Evolutionary conservation across 495 filamentous ascomycete species (phyloP).

Genomic region (Hypomontagnella monticulosa): DNA sequence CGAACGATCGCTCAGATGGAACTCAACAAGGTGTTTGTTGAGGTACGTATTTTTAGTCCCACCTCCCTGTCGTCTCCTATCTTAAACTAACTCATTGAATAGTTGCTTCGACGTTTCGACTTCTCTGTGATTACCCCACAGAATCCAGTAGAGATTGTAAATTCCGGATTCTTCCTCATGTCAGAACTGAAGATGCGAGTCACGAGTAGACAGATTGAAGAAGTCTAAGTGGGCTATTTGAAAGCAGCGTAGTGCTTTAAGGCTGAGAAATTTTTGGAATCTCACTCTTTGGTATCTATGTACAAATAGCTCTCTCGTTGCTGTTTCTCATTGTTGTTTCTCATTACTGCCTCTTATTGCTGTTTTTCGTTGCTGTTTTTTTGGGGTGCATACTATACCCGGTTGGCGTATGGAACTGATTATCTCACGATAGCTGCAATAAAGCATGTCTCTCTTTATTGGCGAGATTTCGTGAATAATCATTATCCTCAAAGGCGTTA

Average conservation of each 20-base stretch:
- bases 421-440: too few species aligned
- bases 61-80: background rate
- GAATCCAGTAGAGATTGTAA: constrained; percentile 30
- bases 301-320: too few species aligned
- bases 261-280: background rate
- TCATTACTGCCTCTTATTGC: too few species aligned
- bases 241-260: background rate
- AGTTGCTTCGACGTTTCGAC: constrained; percentile 38
- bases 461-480: too few species aligned
- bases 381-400: too few species aligned
- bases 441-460: too few species aligned
- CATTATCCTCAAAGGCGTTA: too few species aligned
- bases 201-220: constrained; percentile 8
- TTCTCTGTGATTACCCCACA: constrained; percentile 33
- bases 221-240: background rate
- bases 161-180: constrained; percentile 38
- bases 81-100: background rate
- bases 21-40: constrained; percentile 64
- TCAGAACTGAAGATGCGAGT: constrained; percentile 36
- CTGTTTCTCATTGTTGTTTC: too few species aligned
- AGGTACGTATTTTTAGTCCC: constrained; percentile 49
- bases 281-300: background rate
- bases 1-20: constrained; percentile 51
- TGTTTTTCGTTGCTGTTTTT: too few species aligned
- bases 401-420: too few species aligned